phyloP scores from a whole-genome alignment of 345 rosid species.

The Arabidopsis suecica region DNA sequence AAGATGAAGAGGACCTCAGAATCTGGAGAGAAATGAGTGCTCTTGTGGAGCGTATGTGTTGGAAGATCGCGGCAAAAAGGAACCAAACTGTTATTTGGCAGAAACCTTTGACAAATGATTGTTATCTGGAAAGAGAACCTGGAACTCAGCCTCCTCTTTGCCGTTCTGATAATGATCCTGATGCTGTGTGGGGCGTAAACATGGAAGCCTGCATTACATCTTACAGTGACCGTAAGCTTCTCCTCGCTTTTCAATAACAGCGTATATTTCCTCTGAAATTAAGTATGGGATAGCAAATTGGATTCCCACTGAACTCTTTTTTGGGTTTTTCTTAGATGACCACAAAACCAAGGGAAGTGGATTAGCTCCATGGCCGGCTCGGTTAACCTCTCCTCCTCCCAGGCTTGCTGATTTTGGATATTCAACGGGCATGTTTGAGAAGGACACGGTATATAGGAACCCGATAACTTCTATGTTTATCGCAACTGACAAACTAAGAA shows the following conservation, averaged over 20 bases:
- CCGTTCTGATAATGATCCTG: constrained; percentile 78
- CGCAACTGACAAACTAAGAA: not conserved
- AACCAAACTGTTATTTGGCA: constrained; percentile 94
- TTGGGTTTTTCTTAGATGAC: constrained; percentile 55
- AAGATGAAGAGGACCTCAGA: constrained; percentile 85
- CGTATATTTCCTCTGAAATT: not conserved
- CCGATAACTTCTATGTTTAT: not conserved
- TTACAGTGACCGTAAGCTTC: constrained; percentile 67
- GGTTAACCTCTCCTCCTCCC: constrained; percentile 77
- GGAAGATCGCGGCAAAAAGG: constrained; percentile 82
- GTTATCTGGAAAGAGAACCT: constrained; percentile 71
- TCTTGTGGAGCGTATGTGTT: constrained; percentile 90
- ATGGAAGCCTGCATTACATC: constrained; percentile 88
- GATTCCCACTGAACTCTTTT: constrained; percentile 7
- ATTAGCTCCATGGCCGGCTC: constrained; percentile 94
- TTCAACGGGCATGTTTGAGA: constrained; percentile 73
- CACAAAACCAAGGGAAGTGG: constrained; percentile 79
- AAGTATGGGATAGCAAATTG: constrained; percentile 4
- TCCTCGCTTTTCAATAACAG: not conserved
- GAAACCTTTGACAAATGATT: constrained; percentile 83
- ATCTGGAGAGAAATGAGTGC: constrained; percentile 94
- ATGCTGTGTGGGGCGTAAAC: constrained; percentile 74
- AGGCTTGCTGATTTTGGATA: constrained; percentile 89
- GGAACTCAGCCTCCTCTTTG: constrained; percentile 87
- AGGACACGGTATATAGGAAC: constrained; percentile 63